Percentiles rank a stretch among this genome's conserved stretches.
These are phyloP conservation scores for Leucocoprinus birnbaumii DNA, from an alignment of 768 basidiomycete species.

Conservation along the genomic window DNA sequence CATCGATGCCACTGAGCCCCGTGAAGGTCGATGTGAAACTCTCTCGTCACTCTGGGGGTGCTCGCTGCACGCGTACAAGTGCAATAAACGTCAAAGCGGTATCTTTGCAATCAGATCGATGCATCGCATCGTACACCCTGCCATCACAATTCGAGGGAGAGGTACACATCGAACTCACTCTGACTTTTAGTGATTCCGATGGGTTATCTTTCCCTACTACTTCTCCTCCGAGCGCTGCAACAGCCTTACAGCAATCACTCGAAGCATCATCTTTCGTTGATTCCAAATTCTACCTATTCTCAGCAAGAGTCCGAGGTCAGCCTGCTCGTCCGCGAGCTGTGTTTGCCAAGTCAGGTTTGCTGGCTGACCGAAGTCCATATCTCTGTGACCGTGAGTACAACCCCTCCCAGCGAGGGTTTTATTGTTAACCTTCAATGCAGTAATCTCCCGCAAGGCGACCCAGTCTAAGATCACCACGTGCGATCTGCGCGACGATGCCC, in stretches of 20 bases:
- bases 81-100: too few relatives aligned
- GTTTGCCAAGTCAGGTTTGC: conserved; percentile 3
- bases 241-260: neutral
- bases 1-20: too few relatives aligned
- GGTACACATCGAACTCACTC: neutral
- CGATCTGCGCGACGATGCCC: too few relatives aligned
- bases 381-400: neutral
- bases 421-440: too few relatives aligned
- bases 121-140: too few relatives aligned
- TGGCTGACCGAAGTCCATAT: neutral
- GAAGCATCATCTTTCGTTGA: conserved; percentile 6
- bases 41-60: too few relatives aligned
- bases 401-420: too few relatives aligned
- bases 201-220: neutral
- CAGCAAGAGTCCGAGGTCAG: neutral
- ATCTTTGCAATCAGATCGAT: too few relatives aligned
- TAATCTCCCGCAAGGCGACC: too few relatives aligned
- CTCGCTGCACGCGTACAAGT: too few relatives aligned
- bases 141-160: neutral
- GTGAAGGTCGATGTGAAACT: too few relatives aligned
- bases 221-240: neutral
- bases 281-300: conserved; percentile 12
- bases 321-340: neutral
- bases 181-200: neutral
- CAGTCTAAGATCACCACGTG: too few relatives aligned